phyloP scores from a whole-genome alignment of 2,329 filamentous ascomycete species.

The Xylaria sp. region DNA sequence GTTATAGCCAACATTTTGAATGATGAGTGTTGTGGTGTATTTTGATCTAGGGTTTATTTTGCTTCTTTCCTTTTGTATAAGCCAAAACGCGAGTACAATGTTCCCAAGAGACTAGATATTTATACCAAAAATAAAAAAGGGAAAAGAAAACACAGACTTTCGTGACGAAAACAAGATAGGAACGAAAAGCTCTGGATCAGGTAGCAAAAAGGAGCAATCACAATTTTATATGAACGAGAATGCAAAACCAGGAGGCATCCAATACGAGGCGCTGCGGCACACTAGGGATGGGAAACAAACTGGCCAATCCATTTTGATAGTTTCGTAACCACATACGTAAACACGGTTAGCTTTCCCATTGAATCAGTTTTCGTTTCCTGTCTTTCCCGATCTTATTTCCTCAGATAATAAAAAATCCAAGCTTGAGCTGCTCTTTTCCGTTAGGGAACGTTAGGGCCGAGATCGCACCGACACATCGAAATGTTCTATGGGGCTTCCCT shows the following conservation, averaged over 20 bases:
- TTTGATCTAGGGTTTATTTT: background rate
- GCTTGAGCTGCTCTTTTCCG: constrained; percentile 31
- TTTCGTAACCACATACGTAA: constrained; percentile 25
- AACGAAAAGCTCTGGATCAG: constrained; percentile 4
- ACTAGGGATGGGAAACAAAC: background rate
- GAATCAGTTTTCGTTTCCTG: constrained; percentile 10
- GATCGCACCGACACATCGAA: constrained; percentile 34
- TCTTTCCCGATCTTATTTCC: constrained; percentile 31
- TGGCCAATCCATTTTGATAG: constrained; percentile 24
- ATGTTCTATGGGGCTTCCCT: constrained; percentile 26
- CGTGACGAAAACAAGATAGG: background rate
- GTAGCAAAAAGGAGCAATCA: constrained; percentile 10
- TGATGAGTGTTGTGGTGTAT: background rate
- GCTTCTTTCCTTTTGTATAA: background rate
- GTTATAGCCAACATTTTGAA: constrained; percentile 49
- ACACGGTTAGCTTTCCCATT: background rate
- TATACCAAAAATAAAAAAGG: background rate
- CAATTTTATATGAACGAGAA: constrained; percentile 16
- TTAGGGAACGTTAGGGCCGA: constrained; percentile 30
- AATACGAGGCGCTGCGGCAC: background rate
- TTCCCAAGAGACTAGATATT: background rate
- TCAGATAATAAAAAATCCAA: constrained; percentile 12
- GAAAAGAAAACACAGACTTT: background rate
- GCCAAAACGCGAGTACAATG: background rate
- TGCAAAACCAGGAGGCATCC: constrained; percentile 13